These are phyloP conservation scores for Neurospora sublineolata DNA, from an alignment of 495 filamentous ascomycete genomes.

Conservation along the genomic window DNA sequence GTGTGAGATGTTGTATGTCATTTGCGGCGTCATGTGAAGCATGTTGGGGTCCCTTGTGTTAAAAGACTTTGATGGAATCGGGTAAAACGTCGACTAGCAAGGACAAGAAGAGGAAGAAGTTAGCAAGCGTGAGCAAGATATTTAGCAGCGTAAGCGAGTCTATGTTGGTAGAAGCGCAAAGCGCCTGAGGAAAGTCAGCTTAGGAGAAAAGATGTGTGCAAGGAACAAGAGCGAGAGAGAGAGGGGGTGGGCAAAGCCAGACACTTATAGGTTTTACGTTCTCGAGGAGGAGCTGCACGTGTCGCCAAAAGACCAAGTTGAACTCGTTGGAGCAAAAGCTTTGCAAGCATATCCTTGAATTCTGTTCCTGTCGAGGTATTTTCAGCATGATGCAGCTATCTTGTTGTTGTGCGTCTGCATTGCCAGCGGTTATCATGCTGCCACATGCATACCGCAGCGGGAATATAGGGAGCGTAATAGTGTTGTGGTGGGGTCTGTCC, in stretches of 20 bases:
- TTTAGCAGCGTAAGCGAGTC: neutral
- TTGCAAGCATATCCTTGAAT: too few species aligned
- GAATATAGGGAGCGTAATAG: too few species aligned
- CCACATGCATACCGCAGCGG: neutral
- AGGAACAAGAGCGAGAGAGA: neutral
- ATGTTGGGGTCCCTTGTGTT: neutral
- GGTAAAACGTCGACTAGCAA: neutral
- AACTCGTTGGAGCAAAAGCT: neutral
- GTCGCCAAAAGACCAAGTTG: neutral
- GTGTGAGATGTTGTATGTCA: neutral
- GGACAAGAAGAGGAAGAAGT: neutral
- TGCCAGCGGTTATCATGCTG: neutral
- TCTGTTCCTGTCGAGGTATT: too few species aligned
- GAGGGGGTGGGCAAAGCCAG: neutral
- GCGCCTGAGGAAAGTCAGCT: neutral
- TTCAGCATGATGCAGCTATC: neutral
- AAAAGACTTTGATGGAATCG: neutral
- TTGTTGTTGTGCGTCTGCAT: neutral
- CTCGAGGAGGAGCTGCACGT: too few species aligned
- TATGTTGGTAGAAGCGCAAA: neutral
- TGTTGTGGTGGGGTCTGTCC: too few species aligned
- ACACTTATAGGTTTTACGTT: neutral
- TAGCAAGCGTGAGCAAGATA: neutral
- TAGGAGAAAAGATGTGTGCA: neutral
- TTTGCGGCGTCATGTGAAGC: neutral